Evolutionary conservation across 2,329 filamentous ascomycete genomes (phyloP), one percentile per base, ranked within the genome.

Genomic region (Xylaria polymorpha): DNA sequence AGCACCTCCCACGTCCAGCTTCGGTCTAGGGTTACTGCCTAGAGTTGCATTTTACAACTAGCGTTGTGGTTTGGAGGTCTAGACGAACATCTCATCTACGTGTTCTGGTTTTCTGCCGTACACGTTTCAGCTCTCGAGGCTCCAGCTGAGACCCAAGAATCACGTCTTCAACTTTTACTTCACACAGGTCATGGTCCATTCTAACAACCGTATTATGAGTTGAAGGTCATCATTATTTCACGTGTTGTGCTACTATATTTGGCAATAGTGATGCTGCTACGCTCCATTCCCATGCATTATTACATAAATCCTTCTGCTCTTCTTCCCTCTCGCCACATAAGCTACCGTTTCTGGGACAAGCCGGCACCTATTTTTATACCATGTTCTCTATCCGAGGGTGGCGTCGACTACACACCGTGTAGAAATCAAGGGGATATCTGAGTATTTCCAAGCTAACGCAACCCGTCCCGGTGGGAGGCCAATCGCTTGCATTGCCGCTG

Each of bases 101-200:
- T 61, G 61, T 56, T 61, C 57, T 64, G 61, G 55, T 46, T 43
- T 60, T 61, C 64, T 55, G 60, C 60, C 29, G 41, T 43, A 63
- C 67, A 69, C 59, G 63, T 69, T 63, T 69, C 64, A 60, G 67
- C 48, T 50, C 39, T 22, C 39, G 20, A 64, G 37, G 46, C 55
- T 50, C 65, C 50, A 63, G 50, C 61, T 67, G 53, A 57, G 44
- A 44, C 39, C 57, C 15, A 50, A 12, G 20, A n/a, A 53, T 53
- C n/a, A 25, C 25, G 4, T 8, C 46, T 29, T 53, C 18, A 14
- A 14, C 35, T 56, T 48, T 25, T 35, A 20, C 44, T 41, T 25
- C 51, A 20, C 20, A 20, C 15, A 29, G 29, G 41, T 20, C 46
- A 68, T 68, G 46, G 10, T 55, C 58, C 20, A 55, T 10, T 48